These are phyloP conservation scores for Cladosporium sp. DNA, from an alignment of 2,329 filamentous ascomycete genomes.

Conservation along the genomic window DNA sequence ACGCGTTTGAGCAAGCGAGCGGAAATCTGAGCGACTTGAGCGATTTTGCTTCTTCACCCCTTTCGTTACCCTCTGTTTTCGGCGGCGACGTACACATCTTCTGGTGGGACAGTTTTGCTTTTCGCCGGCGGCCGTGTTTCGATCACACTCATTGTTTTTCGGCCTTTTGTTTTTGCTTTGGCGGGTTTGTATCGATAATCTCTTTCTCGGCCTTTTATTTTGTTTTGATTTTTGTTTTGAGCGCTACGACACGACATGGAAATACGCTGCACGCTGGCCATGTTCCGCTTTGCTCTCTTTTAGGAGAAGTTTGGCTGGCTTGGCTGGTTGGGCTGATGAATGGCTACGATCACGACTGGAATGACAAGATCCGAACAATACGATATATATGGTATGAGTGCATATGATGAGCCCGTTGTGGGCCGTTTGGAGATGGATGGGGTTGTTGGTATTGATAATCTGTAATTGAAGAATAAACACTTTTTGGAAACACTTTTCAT, in stretches of 20 bases:
- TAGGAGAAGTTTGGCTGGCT: not conserved
- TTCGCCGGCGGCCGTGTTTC: not conserved
- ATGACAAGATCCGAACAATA: not conserved
- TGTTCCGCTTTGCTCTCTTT: not conserved
- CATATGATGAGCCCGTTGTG: conserved; percentile 10
- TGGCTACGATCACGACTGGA: not conserved
- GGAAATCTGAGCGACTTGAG: conserved; percentile 2
- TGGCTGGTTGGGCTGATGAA: not conserved
- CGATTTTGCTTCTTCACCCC: not conserved
- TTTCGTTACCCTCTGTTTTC: not conserved
- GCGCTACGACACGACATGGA: not conserved
- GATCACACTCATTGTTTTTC: conserved; percentile 6
- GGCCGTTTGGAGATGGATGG: not conserved
- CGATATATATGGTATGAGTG: conserved; percentile 16
- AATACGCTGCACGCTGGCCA: not conserved
- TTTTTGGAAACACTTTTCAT: too few relatives aligned
- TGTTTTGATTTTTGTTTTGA: not conserved
- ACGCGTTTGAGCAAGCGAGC: conserved; percentile 7
- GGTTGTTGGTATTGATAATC: conserved; percentile 15
- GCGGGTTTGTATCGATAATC: not conserved
- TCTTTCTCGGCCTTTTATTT: not conserved
- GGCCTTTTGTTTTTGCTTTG: not conserved
- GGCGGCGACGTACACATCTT: not conserved
- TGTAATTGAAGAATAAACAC: conserved; percentile 15
- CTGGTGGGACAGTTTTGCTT: not conserved